Base-by-base conservation (phyloP, 75 land plant genomes). In the Pinus taeda region DNA sequence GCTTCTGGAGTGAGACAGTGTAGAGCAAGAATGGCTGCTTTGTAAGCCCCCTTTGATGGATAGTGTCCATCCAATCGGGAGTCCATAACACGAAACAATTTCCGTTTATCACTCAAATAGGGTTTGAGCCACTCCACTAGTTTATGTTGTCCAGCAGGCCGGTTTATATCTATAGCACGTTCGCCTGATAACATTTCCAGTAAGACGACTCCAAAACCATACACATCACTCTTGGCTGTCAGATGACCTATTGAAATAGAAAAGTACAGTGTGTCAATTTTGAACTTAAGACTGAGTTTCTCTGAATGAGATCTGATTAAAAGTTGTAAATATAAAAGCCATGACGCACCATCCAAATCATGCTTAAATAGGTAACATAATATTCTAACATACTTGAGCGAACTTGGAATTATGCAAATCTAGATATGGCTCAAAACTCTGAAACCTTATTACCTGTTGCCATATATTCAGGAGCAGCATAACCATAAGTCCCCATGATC, bases 201-300 rank as follows among this genome's bases (percentile, higher is more conserved):
- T 67, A 92, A 49, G 3, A 92, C 94, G 12, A 92, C 94, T 8
- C 94, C 90, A 78, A 90, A 89, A 1, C 91, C 87, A 75, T 85
- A 90, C 2, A 91, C 93, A 71, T 91, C 93, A 76, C 89, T 91
- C 74, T 85, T 89, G 15, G 86, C 84, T 57, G 88, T 87, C 76
- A 91, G 69, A 81, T 91, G 93, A 15, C 93, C 93, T 83, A 78
- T 59, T 18, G 24, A 76, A 63, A 69, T 76, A 24, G 33, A 59
- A 8, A 33, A 75, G 17, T 30, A 79, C 64, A 57, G 76, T 70
- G 36, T 26, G 13, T n/a, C 53, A 63, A 78, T 33, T 57, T 6
- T 79, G 3, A 39, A 77, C 4, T 3, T 39, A 79, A 77, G n/a
- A 6, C 26, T 12, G 15, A 63, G 3, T 26, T 26, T 26, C 11